Percentiles rank a stretch among this genome's conserved stretches.
These are phyloP conservation scores for Lentinula raphanica DNA, from an alignment of 768 basidiomycete genomes.

Conservation along the genomic window DNA sequence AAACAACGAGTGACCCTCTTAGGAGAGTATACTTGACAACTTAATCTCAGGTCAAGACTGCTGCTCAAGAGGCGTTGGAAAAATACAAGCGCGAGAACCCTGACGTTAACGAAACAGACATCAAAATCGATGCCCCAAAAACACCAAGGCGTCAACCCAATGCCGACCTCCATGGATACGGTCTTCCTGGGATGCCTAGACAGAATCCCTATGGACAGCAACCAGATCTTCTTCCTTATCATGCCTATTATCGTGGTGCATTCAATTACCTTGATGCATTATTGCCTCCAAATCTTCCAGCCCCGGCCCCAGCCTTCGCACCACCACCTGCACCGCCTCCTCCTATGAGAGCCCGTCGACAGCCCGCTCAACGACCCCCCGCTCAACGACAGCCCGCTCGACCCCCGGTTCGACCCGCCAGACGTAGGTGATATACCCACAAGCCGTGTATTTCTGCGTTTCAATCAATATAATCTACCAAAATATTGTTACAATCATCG, in stretches of 20 bases:
- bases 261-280: neutral
- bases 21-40: neutral
- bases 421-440: too few species aligned
- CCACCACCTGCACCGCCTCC: too few species aligned
- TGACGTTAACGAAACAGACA: constrained; percentile 51
- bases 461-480: neutral
- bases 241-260: neutral
- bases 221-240: neutral
- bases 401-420: too few species aligned
- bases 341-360: too few species aligned
- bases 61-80: constrained; percentile 61
- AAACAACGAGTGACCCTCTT: neutral
- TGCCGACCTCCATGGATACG: neutral
- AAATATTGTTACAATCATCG: neutral
- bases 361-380: too few species aligned
- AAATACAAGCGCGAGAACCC: constrained; percentile 57
- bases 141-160: constrained; percentile 22
- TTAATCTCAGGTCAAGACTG: constrained; percentile 57
- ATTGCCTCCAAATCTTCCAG: neutral
- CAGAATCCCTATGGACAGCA: neutral
- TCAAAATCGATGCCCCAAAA: constrained; percentile 62
- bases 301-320: neutral
- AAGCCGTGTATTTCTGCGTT: too few species aligned
- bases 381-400: too few species aligned
- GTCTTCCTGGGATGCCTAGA: constrained; percentile 4